Evolutionary conservation across 148 eudicot genomes (phyloP).

Genomic region (Silene latifolia): DNA sequence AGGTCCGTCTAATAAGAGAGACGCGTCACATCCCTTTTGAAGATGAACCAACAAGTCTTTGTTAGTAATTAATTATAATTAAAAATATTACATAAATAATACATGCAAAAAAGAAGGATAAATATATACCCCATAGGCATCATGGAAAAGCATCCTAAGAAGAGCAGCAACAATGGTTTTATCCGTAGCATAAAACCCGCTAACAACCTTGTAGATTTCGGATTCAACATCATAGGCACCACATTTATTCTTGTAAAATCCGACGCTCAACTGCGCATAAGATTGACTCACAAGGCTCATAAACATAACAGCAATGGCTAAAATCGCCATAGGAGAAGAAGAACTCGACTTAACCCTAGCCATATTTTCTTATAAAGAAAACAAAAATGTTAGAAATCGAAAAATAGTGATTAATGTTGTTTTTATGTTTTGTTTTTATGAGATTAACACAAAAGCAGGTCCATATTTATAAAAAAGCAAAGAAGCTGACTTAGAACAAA

Average conservation of each 20-base stretch:
- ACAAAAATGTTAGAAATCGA: neutral
- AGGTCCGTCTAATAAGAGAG: slow-evolving; percentile 21
- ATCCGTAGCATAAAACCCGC: neutral
- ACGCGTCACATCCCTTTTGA: slow-evolving; percentile 27
- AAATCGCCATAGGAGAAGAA: slow-evolving; percentile 1
- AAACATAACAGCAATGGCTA: slow-evolving; percentile 16
- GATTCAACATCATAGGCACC: slow-evolving; percentile 10
- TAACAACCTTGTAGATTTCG: slow-evolving; percentile 8
- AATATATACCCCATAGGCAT: slow-evolving; percentile 27
- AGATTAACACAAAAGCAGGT: neutral
- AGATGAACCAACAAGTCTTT: neutral
- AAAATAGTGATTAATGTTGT: neutral
- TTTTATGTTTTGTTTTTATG: slow-evolving; percentile 11
- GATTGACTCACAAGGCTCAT: slow-evolving; percentile 18
- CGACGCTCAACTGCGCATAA: slow-evolving; percentile 13
- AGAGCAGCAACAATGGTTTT: slow-evolving; percentile 19
- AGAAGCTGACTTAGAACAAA: neutral
- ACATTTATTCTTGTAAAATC: slow-evolving; percentile 24
- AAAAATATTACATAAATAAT: too few relatives aligned
- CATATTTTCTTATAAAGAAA: slow-evolving; percentile 9
- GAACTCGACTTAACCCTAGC: slow-evolving; percentile 12
- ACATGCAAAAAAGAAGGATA: too few relatives aligned
- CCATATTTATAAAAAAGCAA: neutral
- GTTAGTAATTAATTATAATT: too few relatives aligned
- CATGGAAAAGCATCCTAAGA: slow-evolving; percentile 25